Evolutionary conservation across 2,329 filamentous ascomycete species (phyloP).

Genomic region (Trichoderma sp.): DNA sequence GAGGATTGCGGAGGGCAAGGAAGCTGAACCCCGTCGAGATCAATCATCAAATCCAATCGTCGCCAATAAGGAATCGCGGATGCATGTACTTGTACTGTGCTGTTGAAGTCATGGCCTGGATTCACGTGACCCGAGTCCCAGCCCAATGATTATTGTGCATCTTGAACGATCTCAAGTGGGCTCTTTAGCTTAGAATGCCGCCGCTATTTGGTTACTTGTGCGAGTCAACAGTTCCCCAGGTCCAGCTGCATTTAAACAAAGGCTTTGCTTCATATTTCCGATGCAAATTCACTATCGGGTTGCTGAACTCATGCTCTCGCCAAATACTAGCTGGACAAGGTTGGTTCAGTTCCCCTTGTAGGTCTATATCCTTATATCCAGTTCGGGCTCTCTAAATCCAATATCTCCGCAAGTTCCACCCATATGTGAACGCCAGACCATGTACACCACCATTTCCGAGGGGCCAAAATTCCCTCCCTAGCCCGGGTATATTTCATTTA

Average conservation of each 20-base stretch:
- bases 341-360: neutral
- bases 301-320: neutral
- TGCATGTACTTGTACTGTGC: neutral
- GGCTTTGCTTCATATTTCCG: neutral
- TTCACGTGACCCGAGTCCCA: constrained; percentile 12
- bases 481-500: constrained; percentile 11
- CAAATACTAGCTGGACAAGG: neutral
- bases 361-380: constrained; percentile 1
- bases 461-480: constrained; percentile 7
- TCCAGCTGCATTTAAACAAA: neutral
- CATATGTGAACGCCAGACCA: constrained; percentile 6
- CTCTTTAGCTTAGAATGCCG: neutral
- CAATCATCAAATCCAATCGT: neutral
- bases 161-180: constrained; percentile 7
- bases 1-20: neutral
- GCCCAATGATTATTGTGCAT: constrained; percentile 12
- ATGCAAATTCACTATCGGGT: neutral
- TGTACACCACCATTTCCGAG: neutral
- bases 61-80: constrained; percentile 2
- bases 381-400: neutral
- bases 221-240: neutral
- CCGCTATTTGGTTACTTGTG: neutral
- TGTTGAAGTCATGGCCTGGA: neutral
- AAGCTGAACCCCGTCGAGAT: neutral
- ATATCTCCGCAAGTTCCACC: neutral